phyloP scores from a whole-genome alignment of 495 filamentous ascomycete genomes.

The Aspergillus biplanus region DNA sequence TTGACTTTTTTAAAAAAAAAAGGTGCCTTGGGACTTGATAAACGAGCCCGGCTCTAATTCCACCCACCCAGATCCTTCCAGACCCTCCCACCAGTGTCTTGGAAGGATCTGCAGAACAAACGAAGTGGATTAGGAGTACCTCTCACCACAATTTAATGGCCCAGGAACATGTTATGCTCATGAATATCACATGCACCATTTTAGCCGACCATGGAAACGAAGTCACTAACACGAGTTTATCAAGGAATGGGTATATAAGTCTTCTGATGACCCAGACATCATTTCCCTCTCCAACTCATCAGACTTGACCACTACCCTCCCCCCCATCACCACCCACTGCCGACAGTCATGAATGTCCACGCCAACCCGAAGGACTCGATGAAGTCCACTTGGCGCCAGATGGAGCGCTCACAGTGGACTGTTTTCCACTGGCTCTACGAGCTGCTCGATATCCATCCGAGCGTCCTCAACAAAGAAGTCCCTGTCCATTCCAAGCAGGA shows the following conservation, averaged over 20 bases:
- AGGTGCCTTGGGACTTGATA: too few relatives aligned
- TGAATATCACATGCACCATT: slow-evolving; percentile 2
- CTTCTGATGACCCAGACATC: not conserved
- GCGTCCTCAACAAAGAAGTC: slow-evolving; percentile 29
- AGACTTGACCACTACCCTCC: not conserved
- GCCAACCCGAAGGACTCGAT: slow-evolving; percentile 40
- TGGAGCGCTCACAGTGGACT: slow-evolving; percentile 32
- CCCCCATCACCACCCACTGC: not conserved
- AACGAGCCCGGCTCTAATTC: too few relatives aligned
- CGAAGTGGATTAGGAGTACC: not conserved
- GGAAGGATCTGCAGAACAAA: slow-evolving; percentile 8
- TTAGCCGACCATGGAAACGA: slow-evolving; percentile 7
- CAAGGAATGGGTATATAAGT: not conserved
- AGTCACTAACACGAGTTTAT: not conserved
- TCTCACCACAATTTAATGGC: not conserved
- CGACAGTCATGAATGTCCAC: slow-evolving; percentile 22
- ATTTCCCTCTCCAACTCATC: not conserved
- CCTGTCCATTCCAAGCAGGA: slow-evolving; percentile 38
- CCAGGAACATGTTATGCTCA: not conserved
- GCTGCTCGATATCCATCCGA: slow-evolving; percentile 32
- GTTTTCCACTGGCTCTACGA: slow-evolving; percentile 35
- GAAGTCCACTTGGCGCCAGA: slow-evolving; percentile 41
- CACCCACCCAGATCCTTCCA: too few relatives aligned
- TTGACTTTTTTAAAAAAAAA: too few relatives aligned
- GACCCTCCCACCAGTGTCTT: not conserved